Conservation (phyloP, 371 early-diverging fungal species). For the Haplosporangium sp. region DNA sequence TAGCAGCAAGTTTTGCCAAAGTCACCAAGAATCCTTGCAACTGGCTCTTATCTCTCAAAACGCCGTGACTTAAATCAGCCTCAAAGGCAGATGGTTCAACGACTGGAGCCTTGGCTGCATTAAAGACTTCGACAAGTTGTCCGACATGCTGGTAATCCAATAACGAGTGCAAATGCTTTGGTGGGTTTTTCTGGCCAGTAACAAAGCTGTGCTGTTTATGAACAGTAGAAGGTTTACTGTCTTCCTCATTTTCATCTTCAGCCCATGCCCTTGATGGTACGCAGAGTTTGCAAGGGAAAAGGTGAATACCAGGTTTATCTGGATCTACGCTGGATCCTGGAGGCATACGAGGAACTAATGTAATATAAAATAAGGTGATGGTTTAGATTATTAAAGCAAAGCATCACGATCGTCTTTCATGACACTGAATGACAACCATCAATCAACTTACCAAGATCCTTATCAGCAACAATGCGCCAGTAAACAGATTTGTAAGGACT, state of each 20-base stretch:
- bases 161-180: slow-evolving; percentile 29
- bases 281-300: not conserved
- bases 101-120: slow-evolving; percentile 3
- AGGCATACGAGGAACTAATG: slow-evolving; percentile 16
- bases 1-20: not conserved
- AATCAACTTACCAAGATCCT: slow-evolving; percentile 26
- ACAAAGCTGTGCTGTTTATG: not conserved
- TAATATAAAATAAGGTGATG: not conserved
- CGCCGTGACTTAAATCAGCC: slow-evolving; percentile 16
- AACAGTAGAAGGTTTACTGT: not conserved
- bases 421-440: not conserved
- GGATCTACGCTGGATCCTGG: slow-evolving; percentile 23
- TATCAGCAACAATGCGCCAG: slow-evolving; percentile 42
- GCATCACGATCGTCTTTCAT: not conserved
- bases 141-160: slow-evolving; percentile 40
- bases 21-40: slow-evolving; percentile 1
- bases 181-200: not conserved
- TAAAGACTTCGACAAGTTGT: slow-evolving; percentile 21
- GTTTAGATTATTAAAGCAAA: too few species aligned
- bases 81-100: slow-evolving; percentile 29
- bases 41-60: slow-evolving; percentile 11
- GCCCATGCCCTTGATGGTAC: not conserved
- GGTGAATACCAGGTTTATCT: not conserved
- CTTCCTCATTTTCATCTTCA: not conserved
- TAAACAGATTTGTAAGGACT: slow-evolving; percentile 34